Percentiles rank a stretch among this genome's conserved stretches.
Evolutionary conservation across 2,329 filamentous ascomycete species (phyloP).

Genomic region (Hypoxylon sp.): DNA sequence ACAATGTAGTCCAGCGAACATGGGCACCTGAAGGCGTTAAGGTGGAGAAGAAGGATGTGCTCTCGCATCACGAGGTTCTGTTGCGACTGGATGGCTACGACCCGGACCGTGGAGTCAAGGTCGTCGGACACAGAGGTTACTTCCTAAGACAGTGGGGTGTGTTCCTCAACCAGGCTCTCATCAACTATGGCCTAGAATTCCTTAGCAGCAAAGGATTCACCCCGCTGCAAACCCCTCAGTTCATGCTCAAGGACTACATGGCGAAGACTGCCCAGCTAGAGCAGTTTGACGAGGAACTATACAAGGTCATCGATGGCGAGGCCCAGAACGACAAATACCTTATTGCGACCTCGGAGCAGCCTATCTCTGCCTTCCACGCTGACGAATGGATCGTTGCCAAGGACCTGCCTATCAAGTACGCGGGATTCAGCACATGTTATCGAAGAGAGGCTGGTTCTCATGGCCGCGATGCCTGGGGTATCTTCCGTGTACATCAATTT

Average conservation of each 20-base stretch:
- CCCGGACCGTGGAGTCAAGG: slow-evolving; percentile 90
- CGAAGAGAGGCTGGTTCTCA: slow-evolving; percentile 94
- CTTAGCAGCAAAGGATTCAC: slow-evolving; percentile 85
- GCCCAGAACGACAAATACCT: slow-evolving; percentile 88
- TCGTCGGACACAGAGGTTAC: slow-evolving; percentile 95
- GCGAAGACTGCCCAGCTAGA: slow-evolving; percentile 97
- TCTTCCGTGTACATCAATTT: slow-evolving; percentile 98
- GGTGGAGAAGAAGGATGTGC: slow-evolving; percentile 80
- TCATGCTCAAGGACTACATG: slow-evolving; percentile 97
- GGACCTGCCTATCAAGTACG: slow-evolving; percentile 91
- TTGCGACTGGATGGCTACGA: slow-evolving; percentile 91
- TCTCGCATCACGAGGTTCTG: slow-evolving; percentile 96
- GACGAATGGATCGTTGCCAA: slow-evolving; percentile 91
- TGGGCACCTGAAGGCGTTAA: slow-evolving; percentile 85
- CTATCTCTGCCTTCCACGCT: slow-evolving; percentile 91
- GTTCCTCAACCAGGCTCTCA: slow-evolving; percentile 90
- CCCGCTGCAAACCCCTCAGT: slow-evolving; percentile 87
- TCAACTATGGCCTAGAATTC: slow-evolving; percentile 96
- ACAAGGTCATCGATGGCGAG: slow-evolving; percentile 93
- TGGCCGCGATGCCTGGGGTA: slow-evolving; percentile 95
- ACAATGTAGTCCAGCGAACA: slow-evolving; percentile 82
- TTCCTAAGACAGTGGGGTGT: slow-evolving; percentile 92
- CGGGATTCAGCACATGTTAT: slow-evolving; percentile 95
- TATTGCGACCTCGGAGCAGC: slow-evolving; percentile 90
- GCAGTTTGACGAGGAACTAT: slow-evolving; percentile 97